Base-by-base conservation (phyloP, 768 basidiomycete species). In the Auricularia sp. region DNA sequence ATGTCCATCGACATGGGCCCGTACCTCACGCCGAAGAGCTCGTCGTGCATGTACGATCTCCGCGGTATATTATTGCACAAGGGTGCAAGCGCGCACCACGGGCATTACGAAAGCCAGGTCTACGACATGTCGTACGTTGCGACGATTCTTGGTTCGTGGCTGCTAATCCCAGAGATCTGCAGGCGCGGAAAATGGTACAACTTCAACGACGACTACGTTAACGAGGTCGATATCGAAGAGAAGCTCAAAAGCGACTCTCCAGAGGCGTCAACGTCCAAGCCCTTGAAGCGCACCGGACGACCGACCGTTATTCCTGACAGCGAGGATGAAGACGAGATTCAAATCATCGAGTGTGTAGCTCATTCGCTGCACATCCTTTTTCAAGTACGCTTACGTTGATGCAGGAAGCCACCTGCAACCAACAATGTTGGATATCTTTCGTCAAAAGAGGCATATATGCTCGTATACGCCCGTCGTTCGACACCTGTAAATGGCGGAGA, bases 401-500 rank as follows among this genome's bases (percentile, higher is more conserved):
- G 0, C 47, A 51, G 66, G 69, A 64, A 63, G 39, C 7, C 7
- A 42, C 0, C 39, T 14, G 39, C 12, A 14, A 14, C 7, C 7
- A 42, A 42, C 12, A 14, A 62, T 29, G 66, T 62, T 68, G 83
- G 81, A 66, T 77, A 79, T 44, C 80, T 89, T 67, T 79, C 83
- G 2, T 93, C 93, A 1, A 89, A 83, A 74, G 93, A 97, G 69
- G 93, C 92, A 5, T 97, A 98, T 75, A 96, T 98, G 93, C 81
- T 98, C 36, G 87, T 98, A 63, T 98, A 98, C 74, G 82, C 84
- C 43, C 83, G 84, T 11, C 80, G 78, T 67, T 70, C 74, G 35
- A 64, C 68, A 21, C 21, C 39, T 8, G 18, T 21, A 3, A n/a
- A 18, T 21, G 47, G 21, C 6, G 1, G 18, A 18, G 47, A 18